Base-by-base conservation (phyloP, 176 grass and related monocot genomes). In the Aegilops speltoides region DNA sequence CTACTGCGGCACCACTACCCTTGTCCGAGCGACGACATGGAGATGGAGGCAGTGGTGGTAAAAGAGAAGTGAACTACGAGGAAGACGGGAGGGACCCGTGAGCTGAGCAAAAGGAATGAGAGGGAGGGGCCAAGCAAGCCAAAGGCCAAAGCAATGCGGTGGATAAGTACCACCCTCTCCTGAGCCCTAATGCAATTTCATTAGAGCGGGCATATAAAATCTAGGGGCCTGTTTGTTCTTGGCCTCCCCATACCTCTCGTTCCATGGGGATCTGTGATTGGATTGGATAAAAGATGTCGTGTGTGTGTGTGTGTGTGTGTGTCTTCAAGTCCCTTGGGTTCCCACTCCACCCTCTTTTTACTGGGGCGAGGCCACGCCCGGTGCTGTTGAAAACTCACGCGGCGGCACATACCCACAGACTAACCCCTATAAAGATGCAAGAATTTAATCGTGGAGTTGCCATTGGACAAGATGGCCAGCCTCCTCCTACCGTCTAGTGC, bases 221-320 rank as follows among this genome's bases (percentile, higher is more conserved):
- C 46, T 77, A 81, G 26, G 20, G 50, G 11, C 6, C 13, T 40
- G 81, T 79, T 65, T 79, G 26, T 20, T 62, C 81, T 48, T 25
- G 76, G 57, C 36, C 46, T 75, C 68, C 66, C 45, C 77, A 41
- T 81, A 5, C 60, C 88, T 81, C 72, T 85, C 89, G 45, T 68
- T 89, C 38, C 81, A 76, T 88, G 80, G 90, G 85, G 87, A 94
- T 94, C 89, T 91, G 92, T 89, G 89, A 81, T 41, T 20, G 17
- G 83, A 88, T 83, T 54, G 50, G 16, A 7, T 54, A 54, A 86
- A 88, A 85, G 79, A 81, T 81, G 82, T 68, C 28, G 46, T 8
- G 73, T n/a, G 32, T 71, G 48, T 61, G 46, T 8, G 73, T n/a
- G 32, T 71, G 48, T 61, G 64, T 16, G 22, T n/a, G 32, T 31